A percentile compares a stretch with the other conserved stretches of the same genome.
These are phyloP conservation scores for Skeletonema costatum DNA, from an alignment of 108 stramenopile genomes.

Conservation along the genomic window DNA sequence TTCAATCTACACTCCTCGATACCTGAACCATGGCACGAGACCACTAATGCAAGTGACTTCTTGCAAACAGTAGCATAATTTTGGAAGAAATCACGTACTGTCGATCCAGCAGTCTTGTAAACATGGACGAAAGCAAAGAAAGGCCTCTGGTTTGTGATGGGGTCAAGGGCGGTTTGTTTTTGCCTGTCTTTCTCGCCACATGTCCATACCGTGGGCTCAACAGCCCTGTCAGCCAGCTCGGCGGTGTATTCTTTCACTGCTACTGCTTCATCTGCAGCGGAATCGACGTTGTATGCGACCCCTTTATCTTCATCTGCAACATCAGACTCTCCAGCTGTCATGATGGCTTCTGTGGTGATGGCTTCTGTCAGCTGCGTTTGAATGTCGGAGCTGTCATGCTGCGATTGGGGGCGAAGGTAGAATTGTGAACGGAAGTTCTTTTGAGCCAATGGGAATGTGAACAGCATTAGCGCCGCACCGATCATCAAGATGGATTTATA, in stretches of 20 bases:
- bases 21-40: slow-evolving; percentile 1
- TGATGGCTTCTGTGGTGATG: too few relatives aligned
- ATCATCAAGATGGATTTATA: not conserved
- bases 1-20: slow-evolving; percentile 23
- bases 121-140: slow-evolving; percentile 61
- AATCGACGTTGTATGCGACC: too few relatives aligned
- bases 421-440: not conserved
- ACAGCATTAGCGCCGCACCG: not conserved
- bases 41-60: slow-evolving; percentile 27
- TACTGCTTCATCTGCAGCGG: too few relatives aligned
- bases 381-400: not conserved
- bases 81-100: slow-evolving; percentile 48
- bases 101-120: slow-evolving; percentile 67
- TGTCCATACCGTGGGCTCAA: slow-evolving; percentile 15
- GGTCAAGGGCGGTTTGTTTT: not conserved
- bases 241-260: not conserved
- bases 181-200: slow-evolving; percentile 20
- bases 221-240: not conserved
- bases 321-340: too few relatives aligned
- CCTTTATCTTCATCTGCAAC: too few relatives aligned
- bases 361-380: too few relatives aligned
- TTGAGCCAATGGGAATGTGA: not conserved
- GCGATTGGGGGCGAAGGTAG: not conserved
- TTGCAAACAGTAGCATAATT: slow-evolving; percentile 43
- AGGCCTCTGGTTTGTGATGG: slow-evolving; percentile 22